These are phyloP conservation scores for Rhodosporidiobolus odoratus DNA, from an alignment of 768 basidiomycete genomes.

Conservation along the genomic window DNA sequence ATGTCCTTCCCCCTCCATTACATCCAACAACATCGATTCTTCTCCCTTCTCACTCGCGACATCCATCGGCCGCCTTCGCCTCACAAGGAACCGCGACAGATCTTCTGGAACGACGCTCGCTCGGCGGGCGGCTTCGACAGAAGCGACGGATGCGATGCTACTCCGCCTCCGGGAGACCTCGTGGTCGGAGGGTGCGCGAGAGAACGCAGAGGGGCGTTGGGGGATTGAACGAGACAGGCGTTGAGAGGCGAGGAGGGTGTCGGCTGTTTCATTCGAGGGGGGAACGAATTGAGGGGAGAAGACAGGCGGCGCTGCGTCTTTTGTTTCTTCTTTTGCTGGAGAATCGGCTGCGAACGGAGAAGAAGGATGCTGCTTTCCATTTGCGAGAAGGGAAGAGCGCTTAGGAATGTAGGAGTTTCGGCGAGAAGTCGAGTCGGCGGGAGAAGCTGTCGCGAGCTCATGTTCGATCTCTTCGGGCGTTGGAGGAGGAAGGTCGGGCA, in stretches of 20 bases:
- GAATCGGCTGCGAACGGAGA: too few species aligned
- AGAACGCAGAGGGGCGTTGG: neutral
- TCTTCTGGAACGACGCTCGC: neutral
- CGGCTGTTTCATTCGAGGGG: neutral
- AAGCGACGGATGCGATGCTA: constrained; percentile 1
- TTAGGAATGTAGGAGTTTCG: constrained; percentile 2
- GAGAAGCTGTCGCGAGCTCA: neutral
- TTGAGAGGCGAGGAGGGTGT: neutral
- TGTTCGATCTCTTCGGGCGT: neutral
- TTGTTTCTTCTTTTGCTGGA: neutral
- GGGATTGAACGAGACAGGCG: neutral
- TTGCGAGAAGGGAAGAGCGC: neutral
- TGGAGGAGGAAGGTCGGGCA: constrained; percentile 13
- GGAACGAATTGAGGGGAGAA: too few species aligned
- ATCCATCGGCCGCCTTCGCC: neutral
- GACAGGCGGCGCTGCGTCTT: neutral
- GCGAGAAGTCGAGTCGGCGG: neutral
- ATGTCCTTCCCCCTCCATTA: neutral
- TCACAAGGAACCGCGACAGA: neutral
- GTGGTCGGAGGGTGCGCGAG: neutral
- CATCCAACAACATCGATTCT: neutral
- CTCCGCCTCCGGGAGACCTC: neutral
- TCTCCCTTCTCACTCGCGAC: neutral
- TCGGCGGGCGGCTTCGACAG: neutral
- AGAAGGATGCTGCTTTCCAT: neutral